Evolutionary conservation across 768 basidiomycete species (phyloP).

Genomic region (Solioccasus polychromus): DNA sequence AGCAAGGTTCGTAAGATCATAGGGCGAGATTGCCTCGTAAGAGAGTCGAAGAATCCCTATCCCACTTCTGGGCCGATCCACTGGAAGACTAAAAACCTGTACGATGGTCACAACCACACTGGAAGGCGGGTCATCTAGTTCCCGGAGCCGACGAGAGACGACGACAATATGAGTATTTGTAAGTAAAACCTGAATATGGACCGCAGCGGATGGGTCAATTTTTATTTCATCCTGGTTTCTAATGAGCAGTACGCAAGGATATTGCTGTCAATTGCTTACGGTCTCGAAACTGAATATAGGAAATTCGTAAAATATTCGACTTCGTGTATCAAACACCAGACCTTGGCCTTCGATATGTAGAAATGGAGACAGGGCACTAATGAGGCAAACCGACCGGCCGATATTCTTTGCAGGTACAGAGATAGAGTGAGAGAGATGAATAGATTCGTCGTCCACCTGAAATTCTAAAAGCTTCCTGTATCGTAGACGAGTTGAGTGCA

Average conservation of each 20-base stretch:
- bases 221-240: neutral
- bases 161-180: conserved; percentile 7
- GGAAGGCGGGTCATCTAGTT: neutral
- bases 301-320: neutral
- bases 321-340: conserved; percentile 1
- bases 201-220: no score
- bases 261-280: neutral
- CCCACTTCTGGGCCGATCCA: no score
- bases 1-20: neutral
- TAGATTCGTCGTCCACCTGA: neutral
- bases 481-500: neutral
- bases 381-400: neutral
- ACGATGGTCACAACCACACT: neutral
- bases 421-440: neutral
- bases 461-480: conserved; percentile 5
- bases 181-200: conserved; percentile 2
- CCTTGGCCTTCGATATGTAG: neutral
- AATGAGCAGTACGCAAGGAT: no score
- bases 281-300: neutral
- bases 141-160: neutral
- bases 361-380: neutral
- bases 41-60: conserved; percentile 6
- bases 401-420: neutral
- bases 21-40: neutral
- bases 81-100: conserved; percentile 4